Evolutionary conservation across 2,329 filamentous ascomycete genomes (phyloP).

Genomic region (Botrytis porri): DNA sequence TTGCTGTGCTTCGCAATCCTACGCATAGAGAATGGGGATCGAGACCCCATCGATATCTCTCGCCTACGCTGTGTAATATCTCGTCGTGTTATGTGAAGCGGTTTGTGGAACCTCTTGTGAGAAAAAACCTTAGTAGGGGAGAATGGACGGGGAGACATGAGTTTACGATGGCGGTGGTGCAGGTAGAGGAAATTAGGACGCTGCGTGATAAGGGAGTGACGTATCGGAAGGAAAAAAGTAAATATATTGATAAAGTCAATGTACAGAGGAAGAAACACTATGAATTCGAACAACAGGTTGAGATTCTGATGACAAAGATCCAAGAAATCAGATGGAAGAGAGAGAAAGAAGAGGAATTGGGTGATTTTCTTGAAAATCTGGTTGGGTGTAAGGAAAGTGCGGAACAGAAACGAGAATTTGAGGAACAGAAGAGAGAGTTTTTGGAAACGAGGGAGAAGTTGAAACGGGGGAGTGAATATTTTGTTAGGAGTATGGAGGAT

Average conservation of each 20-base stretch:
- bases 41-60: background rate
- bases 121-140: background rate
- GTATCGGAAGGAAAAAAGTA: background rate
- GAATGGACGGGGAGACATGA: rapidly evolving
- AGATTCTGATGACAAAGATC: background rate
- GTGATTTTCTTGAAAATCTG: background rate
- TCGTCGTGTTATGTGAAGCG: background rate
- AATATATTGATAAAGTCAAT: background rate
- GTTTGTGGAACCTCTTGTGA: background rate
- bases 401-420: background rate
- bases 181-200: rapidly evolving
- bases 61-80: background rate
- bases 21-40: background rate
- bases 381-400: background rate
- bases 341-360: background rate
- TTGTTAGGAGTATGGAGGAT: rapidly evolving
- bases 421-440: background rate
- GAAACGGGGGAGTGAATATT: background rate
- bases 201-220: rapidly evolving
- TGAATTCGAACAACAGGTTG: background rate
- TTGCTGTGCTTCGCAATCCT: background rate
- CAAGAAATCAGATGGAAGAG: background rate
- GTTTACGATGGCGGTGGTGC: background rate
- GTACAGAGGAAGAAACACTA: background rate
- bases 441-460: rapidly evolving